A percentile compares a stretch with the other conserved stretches of the same genome.
These are phyloP conservation scores for Pleomassaria siparia DNA, from an alignment of 2,329 filamentous ascomycete genomes.

Conservation along the genomic window DNA sequence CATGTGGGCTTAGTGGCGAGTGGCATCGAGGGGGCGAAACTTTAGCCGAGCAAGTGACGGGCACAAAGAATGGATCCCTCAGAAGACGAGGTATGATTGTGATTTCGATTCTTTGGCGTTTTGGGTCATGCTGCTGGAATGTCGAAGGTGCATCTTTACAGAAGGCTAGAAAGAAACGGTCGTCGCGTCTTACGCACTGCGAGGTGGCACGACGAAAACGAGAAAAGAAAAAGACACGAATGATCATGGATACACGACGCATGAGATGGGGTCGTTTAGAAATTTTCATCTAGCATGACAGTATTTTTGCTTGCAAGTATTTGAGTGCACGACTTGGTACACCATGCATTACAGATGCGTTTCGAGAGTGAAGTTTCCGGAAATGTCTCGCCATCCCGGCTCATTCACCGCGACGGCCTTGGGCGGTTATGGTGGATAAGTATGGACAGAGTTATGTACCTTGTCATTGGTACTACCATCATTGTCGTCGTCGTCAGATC, in stretches of 20 bases:
- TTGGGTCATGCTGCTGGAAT: neutral
- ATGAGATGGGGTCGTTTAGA: neutral
- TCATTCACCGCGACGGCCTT: too few species aligned
- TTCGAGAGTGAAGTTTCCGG: neutral
- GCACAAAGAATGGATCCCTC: too few species aligned
- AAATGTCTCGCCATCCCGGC: too few species aligned
- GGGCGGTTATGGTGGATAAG: too few species aligned
- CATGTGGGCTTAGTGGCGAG: conserved; percentile 57
- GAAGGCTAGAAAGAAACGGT: too few species aligned
- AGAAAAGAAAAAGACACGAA: neutral
- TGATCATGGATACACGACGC: neutral
- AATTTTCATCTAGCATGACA: conserved; percentile 1
- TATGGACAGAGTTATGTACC: too few species aligned
- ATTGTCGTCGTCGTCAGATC: too few species aligned
- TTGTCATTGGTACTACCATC: too few species aligned
- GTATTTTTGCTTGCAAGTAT: too few species aligned
- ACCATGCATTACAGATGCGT: neutral
- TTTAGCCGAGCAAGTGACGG: too few species aligned
- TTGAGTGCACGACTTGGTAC: neutral
- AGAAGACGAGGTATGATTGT: neutral
- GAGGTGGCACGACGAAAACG: neutral
- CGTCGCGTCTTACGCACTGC: too few species aligned
- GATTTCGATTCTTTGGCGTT: neutral
- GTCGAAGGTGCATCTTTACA: neutral
- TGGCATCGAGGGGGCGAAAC: neutral